A percentile compares a stretch with the other conserved stretches of the same genome.
These are phyloP conservation scores for Rasamsonia emersonii DNA, from an alignment of 2,329 filamentous ascomycete species.

Conservation along the genomic window DNA sequence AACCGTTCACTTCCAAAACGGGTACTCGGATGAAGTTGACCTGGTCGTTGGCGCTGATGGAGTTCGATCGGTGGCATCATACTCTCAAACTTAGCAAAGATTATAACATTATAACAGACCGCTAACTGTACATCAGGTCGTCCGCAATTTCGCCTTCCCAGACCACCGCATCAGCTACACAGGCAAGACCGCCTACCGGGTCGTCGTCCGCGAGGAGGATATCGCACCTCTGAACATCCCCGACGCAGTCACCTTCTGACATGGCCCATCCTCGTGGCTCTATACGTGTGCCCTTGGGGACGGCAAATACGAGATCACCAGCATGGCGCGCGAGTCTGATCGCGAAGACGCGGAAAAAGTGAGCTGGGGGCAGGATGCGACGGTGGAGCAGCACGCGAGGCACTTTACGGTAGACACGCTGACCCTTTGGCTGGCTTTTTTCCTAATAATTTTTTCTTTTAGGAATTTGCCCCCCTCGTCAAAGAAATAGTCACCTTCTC, in stretches of 20 bases:
- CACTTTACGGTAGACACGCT: slow-evolving; percentile 2
- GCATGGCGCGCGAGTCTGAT: slow-evolving; percentile 4
- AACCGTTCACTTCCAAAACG: slow-evolving; percentile 1
- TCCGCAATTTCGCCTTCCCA: slow-evolving; percentile 3
- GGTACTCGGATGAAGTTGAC: slow-evolving; percentile 1
- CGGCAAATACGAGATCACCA: slow-evolving; percentile 7
- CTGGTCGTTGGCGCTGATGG: slow-evolving; percentile 3
- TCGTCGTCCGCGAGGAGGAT: neutral
- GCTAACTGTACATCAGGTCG: slow-evolving; percentile 3
- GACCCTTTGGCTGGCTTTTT: too few relatives aligned
- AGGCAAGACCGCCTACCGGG: slow-evolving; percentile 3
- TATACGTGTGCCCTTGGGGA: slow-evolving; percentile 3
- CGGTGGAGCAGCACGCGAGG: slow-evolving; percentile 2
- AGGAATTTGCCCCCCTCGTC: slow-evolving; percentile 5
- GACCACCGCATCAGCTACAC: slow-evolving; percentile 3
- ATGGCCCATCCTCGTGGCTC: slow-evolving; percentile 2
- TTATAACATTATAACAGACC: too few relatives aligned
- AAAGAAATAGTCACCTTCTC: slow-evolving; percentile 1
- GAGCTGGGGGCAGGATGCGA: slow-evolving; percentile 8
- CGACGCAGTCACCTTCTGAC: slow-evolving; percentile 5
- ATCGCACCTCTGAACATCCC: slow-evolving; percentile 1
- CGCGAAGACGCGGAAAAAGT: slow-evolving; percentile 4
- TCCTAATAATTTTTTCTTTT: neutral
- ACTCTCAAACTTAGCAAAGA: too few relatives aligned
- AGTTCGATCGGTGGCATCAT: slow-evolving; percentile 1